Percentiles rank a stretch among this genome's conserved stretches.
These are phyloP conservation scores for Chlamydomonas sphaeroides DNA, from an alignment of 139 green algal genomes.

Conservation along the genomic window DNA sequence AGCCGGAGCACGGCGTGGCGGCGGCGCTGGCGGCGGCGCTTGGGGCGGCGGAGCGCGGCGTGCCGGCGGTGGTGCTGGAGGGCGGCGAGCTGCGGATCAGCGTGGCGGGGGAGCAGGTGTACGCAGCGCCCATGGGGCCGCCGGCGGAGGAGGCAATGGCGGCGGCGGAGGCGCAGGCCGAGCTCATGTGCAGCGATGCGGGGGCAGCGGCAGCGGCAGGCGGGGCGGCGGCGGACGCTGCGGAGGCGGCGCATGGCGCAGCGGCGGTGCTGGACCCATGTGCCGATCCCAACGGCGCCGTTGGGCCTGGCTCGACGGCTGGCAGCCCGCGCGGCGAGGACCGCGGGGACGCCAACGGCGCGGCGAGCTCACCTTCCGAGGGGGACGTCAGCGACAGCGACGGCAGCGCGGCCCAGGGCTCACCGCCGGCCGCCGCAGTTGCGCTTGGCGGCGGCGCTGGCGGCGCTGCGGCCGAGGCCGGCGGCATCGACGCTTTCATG, in stretches of 20 bases:
- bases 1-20: background rate
- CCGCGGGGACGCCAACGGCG: too few relatives aligned
- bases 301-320: background rate
- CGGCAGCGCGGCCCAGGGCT: too few relatives aligned
- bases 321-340: too few relatives aligned
- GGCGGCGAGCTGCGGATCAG: background rate
- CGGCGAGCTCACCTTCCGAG: too few relatives aligned
- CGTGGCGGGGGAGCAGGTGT: background rate
- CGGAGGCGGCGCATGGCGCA: background rate
- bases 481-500: too few relatives aligned
- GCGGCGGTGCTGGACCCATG: too few relatives aligned
- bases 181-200: background rate
- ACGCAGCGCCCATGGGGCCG: background rate
- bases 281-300: too few relatives aligned
- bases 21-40: conserved; percentile 9
- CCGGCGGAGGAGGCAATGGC: background rate
- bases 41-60: background rate
- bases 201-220: background rate
- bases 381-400: too few relatives aligned
- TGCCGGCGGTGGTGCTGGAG: too few relatives aligned
- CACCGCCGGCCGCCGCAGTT: background rate
- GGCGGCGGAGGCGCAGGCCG: background rate
- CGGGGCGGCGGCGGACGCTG: background rate
- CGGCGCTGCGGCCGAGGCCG: background rate
- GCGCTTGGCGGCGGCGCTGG: background rate